A percentile compares a stretch with the other conserved stretches of the same genome.
phyloP scores from a whole-genome alignment of 331 rosid species.

The Malus hybrid region DNA sequence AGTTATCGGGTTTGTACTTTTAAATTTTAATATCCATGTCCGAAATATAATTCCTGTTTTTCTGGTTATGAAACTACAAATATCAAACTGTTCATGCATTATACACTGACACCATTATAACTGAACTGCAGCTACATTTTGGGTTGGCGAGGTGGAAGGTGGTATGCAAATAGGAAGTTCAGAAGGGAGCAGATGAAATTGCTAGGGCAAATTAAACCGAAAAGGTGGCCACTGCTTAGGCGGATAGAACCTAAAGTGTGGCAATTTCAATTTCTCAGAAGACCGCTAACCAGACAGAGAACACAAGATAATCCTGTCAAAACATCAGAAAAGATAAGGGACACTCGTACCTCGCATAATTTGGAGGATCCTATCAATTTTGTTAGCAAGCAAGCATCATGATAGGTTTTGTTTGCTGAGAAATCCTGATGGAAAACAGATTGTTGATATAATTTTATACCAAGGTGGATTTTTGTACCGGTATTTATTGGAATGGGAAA shows the following conservation, averaged over 20 bases:
- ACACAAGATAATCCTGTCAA: conserved; percentile 25
- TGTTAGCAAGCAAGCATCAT: conserved; percentile 1
- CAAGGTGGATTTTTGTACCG: background rate
- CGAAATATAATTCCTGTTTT: background rate
- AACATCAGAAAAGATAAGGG: conserved; percentile 35
- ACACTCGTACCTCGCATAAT: conserved; percentile 19
- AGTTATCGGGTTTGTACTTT: conserved; percentile 56
- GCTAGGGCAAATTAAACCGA: conserved; percentile 67
- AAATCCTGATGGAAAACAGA: background rate
- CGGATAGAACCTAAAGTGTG: conserved; percentile 47
- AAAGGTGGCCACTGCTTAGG: conserved; percentile 64
- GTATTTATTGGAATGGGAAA: background rate
- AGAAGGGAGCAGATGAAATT: conserved; percentile 83
- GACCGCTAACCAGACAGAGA: conserved; percentile 33
- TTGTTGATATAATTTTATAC: background rate
- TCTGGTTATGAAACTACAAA: background rate
- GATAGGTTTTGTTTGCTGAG: background rate
- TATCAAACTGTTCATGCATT: background rate
- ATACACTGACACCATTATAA: background rate
- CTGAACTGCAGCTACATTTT: conserved; percentile 58
- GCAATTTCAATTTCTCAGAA: conserved; percentile 52
- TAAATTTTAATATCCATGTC: background rate
- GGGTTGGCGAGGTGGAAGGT: conserved; percentile 94
- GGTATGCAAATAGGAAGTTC: conserved; percentile 61
- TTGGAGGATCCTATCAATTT: conserved; percentile 17